Evolutionary conservation across 2,329 filamentous ascomycete species (phyloP), one percentile per base, ranked within the genome.

Genomic region (Pyrenophora tritici-repentis): DNA sequence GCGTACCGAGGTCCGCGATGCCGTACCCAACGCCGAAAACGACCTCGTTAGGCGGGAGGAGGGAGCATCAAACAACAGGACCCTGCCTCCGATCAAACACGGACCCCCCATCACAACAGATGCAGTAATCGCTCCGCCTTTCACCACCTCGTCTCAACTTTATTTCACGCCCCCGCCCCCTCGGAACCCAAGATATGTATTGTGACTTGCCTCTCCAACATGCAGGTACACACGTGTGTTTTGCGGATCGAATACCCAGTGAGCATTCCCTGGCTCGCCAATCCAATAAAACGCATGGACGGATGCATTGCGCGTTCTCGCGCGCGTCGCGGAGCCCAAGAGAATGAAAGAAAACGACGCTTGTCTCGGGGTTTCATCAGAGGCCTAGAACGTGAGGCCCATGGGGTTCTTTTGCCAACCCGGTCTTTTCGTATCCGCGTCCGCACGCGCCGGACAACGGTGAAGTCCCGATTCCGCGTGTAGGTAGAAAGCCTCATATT

Each of bases 1-100:
- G 2, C 2, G 22, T 9, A 24, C 22, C 9, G 16, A 38, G 16
- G 35, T 13, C 8, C 9, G 18, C 9, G 20, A 38, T 31, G 14
- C 24, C 7, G 24, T 38, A 7, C 14, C 16, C 8, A 32, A 39
- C 14, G 12, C 14, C 24, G 26, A 38, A 34, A 10, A 16, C 24
- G 26, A 39, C 9, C 34, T 16, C 36, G 22, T 46, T 24, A 18
- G 10, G 43, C 34, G 22, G 22, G 22, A 24, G 22, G 22, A 24
- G 35, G 43, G 43, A 39, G 22, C 20, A 46, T 46, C 34, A 46
- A 46, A 37, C 43, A 39, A 8, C 29, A 13, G 13, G 24, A 35
- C 43, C 43, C 36, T 46, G 43, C 43, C 43, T 46, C 43, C 24
- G 43, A 46, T 46, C 43, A 46, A 39, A 32, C 34, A 46, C 43